A percentile compares a stretch with the other conserved stretches of the same genome.
Conservation (phyloP, 2,329 filamentous ascomycete genomes). For the Plenodomus tracheiphilus region DNA sequence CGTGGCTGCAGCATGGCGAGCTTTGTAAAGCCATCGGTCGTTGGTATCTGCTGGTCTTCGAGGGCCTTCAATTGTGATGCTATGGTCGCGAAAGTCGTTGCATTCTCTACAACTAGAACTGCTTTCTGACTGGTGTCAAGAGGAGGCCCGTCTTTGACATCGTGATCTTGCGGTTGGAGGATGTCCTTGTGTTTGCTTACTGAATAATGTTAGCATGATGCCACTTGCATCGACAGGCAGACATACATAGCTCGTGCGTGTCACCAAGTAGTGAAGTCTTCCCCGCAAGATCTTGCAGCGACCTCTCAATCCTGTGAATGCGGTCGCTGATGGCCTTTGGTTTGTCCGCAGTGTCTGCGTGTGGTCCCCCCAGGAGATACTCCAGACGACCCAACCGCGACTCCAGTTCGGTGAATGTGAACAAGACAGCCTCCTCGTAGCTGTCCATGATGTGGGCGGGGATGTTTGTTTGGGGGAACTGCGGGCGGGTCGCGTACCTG, state of each 20-base stretch:
- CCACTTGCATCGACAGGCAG: neutral
- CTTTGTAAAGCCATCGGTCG: constrained; percentile 51
- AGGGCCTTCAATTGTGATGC: constrained; percentile 51
- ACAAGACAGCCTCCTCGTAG: constrained; percentile 44
- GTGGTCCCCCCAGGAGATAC: constrained; percentile 47
- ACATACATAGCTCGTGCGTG: neutral
- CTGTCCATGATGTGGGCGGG: constrained; percentile 33
- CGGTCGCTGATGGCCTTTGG: constrained; percentile 37
- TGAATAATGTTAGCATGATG: constrained; percentile 27
- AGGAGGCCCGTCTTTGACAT: constrained; percentile 17
- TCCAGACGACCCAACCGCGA: constrained; percentile 50
- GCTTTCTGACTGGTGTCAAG: constrained; percentile 32
- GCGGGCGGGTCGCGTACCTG: constrained; percentile 23
- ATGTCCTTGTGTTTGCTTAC: constrained; percentile 46
- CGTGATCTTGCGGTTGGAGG: constrained; percentile 27
- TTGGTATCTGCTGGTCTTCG: constrained; percentile 49
- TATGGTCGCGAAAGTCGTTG: constrained; percentile 46
- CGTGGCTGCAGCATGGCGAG: constrained; percentile 63
- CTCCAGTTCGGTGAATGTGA: constrained; percentile 51
- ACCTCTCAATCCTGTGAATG: constrained; percentile 43
- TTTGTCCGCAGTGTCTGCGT: constrained; percentile 22
- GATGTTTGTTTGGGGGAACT: constrained; percentile 14
- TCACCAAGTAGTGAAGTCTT: constrained; percentile 42
- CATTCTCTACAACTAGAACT: constrained; percentile 50
- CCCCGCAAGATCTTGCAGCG: constrained; percentile 44